A percentile compares a stretch with the other conserved stretches of the same genome.
Conservation (phyloP, 2,329 filamentous ascomycete genomes). For the Xylariales sp. region DNA sequence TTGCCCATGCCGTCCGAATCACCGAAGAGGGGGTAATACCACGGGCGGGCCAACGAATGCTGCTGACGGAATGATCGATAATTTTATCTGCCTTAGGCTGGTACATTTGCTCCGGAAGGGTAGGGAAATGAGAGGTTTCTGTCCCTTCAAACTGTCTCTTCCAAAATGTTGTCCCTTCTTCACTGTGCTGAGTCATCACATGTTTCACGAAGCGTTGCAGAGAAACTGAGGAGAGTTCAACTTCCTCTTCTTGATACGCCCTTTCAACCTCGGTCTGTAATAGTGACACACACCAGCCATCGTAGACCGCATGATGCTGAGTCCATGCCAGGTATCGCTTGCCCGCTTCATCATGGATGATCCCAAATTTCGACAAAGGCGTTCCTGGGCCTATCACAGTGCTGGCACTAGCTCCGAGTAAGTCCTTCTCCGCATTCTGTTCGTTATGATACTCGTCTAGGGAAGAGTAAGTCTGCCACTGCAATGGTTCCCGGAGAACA, state of each 20-base stretch:
- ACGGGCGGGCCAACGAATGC: background rate
- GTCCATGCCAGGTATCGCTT: conserved; percentile 16
- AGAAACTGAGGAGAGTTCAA: background rate
- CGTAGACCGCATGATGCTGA: background rate
- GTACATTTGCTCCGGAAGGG: background rate
- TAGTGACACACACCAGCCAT: background rate
- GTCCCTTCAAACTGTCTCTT: background rate
- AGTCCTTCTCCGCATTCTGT: too few relatives aligned
- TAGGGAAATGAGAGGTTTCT: background rate
- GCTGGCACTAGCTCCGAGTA: too few relatives aligned
- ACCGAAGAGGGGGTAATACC: background rate
- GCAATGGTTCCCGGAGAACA: too few relatives aligned
- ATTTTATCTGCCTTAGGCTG: background rate
- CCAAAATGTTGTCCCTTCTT: background rate
- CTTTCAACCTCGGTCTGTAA: background rate
- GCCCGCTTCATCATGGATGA: too few relatives aligned
- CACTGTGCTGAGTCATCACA: background rate
- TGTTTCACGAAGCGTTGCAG: background rate
- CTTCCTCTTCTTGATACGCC: background rate
- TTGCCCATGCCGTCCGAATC: background rate
- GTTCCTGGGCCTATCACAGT: too few relatives aligned
- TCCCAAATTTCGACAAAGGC: too few relatives aligned
- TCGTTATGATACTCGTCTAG: too few relatives aligned
- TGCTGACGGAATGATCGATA: background rate
- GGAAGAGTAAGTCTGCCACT: too few relatives aligned